Evolutionary conservation across 2,329 filamentous ascomycete genomes (phyloP), one percentile per base, ranked within the genome.

Genomic region (Aschersonia sp.): DNA sequence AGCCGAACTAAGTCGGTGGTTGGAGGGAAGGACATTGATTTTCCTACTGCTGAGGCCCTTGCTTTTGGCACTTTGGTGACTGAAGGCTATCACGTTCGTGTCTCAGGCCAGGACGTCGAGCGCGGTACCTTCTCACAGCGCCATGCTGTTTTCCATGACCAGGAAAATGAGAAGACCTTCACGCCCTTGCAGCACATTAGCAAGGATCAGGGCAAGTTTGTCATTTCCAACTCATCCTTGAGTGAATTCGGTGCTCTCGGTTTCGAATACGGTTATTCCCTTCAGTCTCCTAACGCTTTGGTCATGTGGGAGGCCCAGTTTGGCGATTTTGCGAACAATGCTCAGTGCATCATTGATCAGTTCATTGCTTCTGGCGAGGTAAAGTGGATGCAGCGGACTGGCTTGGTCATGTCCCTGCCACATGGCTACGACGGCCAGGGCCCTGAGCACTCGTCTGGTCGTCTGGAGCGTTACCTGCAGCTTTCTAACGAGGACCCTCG

Each of bases 231-330:
- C 76, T 98, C 92, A 31, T 97, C 90, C 10, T 76, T 82, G 58
- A 79, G 75, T 58, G 73, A 81, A 66, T 78, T 76, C 48, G 74
- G 73, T 58, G 85, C 80, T 52, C 85, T 98, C 52, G 92, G 92
- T 47, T 98, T 98, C 64, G 92, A 98, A 69, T 98, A 98, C 60
- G 92, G 92, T 51, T 98, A 98, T 74, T 98, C 92, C 4, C 72
- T 98, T 51, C 94, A 89, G 31, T 97, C 92, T 32, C 92, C 92
- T 49, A 94, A 96, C 63, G 90, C 92, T 39, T 79, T 98, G 30
- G 90, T 98, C 58, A 94, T 98, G 81, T 98, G 92, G 92, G 92
- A 98, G 71, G 92, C 92, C 39, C 92, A 98, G 68, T 98, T 98
- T 61, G 92, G 92, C 75, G 92, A 98, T 69, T 98, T 98, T 60